Base-by-base conservation (phyloP, 75 land plant genomes). In the Isoetes taiwanensis region DNA sequence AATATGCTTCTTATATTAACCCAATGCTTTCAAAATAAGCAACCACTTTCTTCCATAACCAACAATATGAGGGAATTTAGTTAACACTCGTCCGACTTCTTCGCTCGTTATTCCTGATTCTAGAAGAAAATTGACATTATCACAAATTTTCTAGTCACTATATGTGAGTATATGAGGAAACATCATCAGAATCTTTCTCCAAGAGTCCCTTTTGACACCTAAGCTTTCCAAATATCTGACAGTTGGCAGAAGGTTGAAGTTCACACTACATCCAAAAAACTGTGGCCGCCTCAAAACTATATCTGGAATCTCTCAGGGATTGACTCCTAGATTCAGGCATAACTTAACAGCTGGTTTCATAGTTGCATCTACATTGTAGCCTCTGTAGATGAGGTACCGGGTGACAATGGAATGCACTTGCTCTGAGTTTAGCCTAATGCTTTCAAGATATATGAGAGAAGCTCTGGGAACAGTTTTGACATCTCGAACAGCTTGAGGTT, bases 91-190 rank as follows among this genome's bases (percentile, higher is more conserved):
- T 30, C 95, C 82, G 11, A 80, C 65, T 25, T 50, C 72, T 35
- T 64, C 55, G 23, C 69, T 32, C 2, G 82, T 64, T 34, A 88
- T 42, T 11, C 84, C 95, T 30, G 72, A 43, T 30, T 73, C 80
- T 17, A 43, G 34, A 4, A 83, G 59, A 57, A 72, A 87, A 20
- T 62, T 70, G 28, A 79, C 75, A 12, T 72, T 42, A 21, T 43
- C 50, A 48, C 77, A 64, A 26, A 86, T 50, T 59, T 83, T 83
- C 4, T 69, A 66, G 31, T 67, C 24, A 59, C 84, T 81, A 42
- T 83, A 83, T 28, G 95, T 88, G 35, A 88, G 77, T 37, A 88
- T 52, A 16, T 76, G 77, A 6, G 95, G 95, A 43, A 78, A 83
- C 0, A 78, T 48, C 24, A 72, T 52, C 29, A 88, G 64, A 2